Conservation (phyloP, 2,329 filamentous ascomycete genomes). For the Cladophialophora exuberans region DNA sequence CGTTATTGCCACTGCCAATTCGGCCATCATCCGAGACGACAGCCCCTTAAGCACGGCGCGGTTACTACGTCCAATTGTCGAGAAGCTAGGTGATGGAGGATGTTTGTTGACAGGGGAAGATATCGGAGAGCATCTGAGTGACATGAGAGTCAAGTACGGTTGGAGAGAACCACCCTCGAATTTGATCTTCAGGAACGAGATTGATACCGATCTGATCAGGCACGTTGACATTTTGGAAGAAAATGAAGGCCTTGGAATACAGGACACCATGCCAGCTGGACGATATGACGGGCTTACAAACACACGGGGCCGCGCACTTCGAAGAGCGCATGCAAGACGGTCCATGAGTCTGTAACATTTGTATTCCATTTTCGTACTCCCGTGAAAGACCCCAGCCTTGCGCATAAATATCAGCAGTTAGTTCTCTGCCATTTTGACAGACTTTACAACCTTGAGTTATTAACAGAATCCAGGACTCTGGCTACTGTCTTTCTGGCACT, state of each 20-base stretch:
- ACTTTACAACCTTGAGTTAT: too few species aligned
- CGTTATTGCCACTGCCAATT: constrained; percentile 31
- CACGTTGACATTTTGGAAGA: constrained; percentile 31
- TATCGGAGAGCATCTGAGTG: constrained; percentile 28
- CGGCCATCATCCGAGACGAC: constrained; percentile 32
- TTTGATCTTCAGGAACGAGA: constrained; percentile 24
- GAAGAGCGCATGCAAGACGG: not conserved
- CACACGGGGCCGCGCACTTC: too few species aligned
- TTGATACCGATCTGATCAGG: constrained; percentile 16
- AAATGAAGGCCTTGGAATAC: constrained; percentile 24
- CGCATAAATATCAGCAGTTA: too few species aligned
- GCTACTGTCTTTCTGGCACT: too few species aligned
- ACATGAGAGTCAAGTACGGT: constrained; percentile 31
- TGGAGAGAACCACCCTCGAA: constrained; percentile 21
- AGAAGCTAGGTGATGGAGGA: constrained; percentile 29
- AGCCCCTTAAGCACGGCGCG: constrained; percentile 29
- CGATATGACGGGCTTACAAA: constrained; percentile 28
- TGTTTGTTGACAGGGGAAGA: constrained; percentile 32
- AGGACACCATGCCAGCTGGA: constrained; percentile 24
- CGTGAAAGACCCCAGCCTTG: too few species aligned
- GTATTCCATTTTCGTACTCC: too few species aligned
- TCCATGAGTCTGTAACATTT: constrained; percentile 13
- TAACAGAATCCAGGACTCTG: too few species aligned
- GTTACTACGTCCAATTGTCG: constrained; percentile 31
- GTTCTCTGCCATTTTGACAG: too few species aligned